A percentile compares a stretch with the other conserved stretches of the same genome.
These are phyloP conservation scores for Paraphoma chrysanthemicola DNA, from an alignment of 2,329 filamentous ascomycete genomes.

Conservation along the genomic window DNA sequence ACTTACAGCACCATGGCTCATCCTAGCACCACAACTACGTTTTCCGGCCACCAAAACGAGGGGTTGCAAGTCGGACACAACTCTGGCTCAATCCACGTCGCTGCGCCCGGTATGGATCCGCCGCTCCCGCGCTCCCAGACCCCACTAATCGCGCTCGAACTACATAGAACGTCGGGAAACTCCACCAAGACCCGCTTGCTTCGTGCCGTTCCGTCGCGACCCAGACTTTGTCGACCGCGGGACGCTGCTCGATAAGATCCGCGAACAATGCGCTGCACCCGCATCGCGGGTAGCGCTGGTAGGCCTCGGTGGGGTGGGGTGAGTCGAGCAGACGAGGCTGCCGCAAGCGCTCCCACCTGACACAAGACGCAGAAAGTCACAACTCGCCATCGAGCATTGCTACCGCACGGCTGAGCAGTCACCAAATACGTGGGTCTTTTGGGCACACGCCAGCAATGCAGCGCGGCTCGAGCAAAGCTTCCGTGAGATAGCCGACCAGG, in stretches of 20 bases:
- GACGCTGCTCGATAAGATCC: background rate
- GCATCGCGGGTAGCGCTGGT: background rate
- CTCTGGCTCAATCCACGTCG: background rate
- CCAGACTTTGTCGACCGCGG: background rate
- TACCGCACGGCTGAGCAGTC: slow-evolving; percentile 11
- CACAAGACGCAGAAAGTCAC: slow-evolving; percentile 9
- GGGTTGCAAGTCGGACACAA: background rate
- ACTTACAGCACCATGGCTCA: background rate
- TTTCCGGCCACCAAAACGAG: background rate
- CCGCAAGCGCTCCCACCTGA: background rate
- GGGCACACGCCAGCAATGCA: slow-evolving; percentile 2
- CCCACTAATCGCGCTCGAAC: background rate
- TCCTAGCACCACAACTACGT: background rate
- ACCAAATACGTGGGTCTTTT: slow-evolving; percentile 16
- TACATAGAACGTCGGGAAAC: background rate
- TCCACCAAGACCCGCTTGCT: background rate
- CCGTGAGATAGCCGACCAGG: slow-evolving; percentile 8
- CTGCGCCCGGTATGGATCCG: background rate
- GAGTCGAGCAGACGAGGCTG: background rate
- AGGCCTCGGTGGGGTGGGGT: background rate
- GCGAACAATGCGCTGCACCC: background rate
- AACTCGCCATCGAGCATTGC: slow-evolving; percentile 9
- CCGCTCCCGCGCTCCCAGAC: background rate
- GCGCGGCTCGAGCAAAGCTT: slow-evolving; percentile 19
- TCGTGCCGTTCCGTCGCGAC: background rate